Evolutionary conservation across 441 rosid genomes (phyloP).

Genomic region (Gossypium trilobum): DNA sequence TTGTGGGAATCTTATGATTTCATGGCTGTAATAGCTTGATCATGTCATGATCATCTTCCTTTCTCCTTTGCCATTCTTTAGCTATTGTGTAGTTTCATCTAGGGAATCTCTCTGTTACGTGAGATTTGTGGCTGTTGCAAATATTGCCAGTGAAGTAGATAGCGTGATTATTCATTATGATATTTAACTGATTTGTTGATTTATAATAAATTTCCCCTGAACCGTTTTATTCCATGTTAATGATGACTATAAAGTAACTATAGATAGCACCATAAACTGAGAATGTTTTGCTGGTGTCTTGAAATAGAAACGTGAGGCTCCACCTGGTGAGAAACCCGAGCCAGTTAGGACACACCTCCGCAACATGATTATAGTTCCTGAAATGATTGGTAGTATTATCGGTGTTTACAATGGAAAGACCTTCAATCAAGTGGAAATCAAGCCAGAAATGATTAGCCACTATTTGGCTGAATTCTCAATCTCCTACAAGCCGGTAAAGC

Average conservation of each 20-base stretch:
- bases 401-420: conserved; percentile 55
- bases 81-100: background rate
- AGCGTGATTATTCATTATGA: background rate
- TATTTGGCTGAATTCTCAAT: conserved; percentile 50
- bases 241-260: background rate
- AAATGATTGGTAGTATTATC: conserved; percentile 43
- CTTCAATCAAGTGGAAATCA: conserved; percentile 48
- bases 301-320: conserved; percentile 38
- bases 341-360: conserved; percentile 46
- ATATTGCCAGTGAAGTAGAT: background rate
- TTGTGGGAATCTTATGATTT: background rate
- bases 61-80: background rate
- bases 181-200: background rate
- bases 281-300: background rate
- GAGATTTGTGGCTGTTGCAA: background rate
- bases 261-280: background rate
- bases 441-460: conserved; percentile 53
- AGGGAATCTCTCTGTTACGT: no score
- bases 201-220: background rate
- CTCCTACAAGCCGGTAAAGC: conserved; percentile 50
- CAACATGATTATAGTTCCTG: conserved; percentile 47
- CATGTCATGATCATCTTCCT: background rate
- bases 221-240: background rate
- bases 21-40: background rate
- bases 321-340: conserved; percentile 48